Conservation (phyloP, 164 flowering plant species). For the Macadamia tetraphylla region DNA sequence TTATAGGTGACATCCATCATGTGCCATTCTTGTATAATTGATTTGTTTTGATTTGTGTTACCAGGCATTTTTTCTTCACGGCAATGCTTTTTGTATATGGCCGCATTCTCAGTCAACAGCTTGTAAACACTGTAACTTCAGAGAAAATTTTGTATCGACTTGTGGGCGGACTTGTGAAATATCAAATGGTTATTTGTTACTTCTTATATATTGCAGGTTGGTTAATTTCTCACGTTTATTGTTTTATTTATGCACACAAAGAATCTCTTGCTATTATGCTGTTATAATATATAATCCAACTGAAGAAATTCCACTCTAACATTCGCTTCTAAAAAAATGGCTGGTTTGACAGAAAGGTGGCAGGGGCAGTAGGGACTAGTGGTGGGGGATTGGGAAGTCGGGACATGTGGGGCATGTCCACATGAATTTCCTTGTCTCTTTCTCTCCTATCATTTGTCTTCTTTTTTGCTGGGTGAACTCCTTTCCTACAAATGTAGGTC, state of each 20-base stretch:
- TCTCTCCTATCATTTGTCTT: too few species aligned
- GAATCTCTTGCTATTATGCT: background rate
- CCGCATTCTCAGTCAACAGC: constrained; percentile 80
- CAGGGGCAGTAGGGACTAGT: too few species aligned
- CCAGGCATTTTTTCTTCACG: constrained; percentile 97
- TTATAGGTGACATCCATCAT: background rate
- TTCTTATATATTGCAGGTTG: constrained; percentile 85
- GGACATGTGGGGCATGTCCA: too few species aligned
- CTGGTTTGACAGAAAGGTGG: too few species aligned
- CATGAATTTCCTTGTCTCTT: too few species aligned
- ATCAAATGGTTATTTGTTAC: constrained; percentile 88
- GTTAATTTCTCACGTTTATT: constrained; percentile 8
- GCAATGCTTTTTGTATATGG: constrained; percentile 95
- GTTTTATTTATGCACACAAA: background rate
- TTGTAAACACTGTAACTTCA: constrained; percentile 75
- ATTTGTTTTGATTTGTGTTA: constrained; percentile 2
- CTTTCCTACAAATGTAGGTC: too few species aligned
- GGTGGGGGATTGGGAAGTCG: too few species aligned
- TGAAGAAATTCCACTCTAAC: background rate
- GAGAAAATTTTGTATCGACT: constrained; percentile 66
- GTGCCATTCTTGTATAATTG: background rate
- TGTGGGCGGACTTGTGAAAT: constrained; percentile 68
- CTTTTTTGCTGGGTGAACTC: too few species aligned
- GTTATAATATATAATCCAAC: background rate
- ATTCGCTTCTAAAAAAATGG: too few species aligned